phyloP scores from a whole-genome alignment of 169 alveolate species.

The Plasmodium yoelii region DNA sequence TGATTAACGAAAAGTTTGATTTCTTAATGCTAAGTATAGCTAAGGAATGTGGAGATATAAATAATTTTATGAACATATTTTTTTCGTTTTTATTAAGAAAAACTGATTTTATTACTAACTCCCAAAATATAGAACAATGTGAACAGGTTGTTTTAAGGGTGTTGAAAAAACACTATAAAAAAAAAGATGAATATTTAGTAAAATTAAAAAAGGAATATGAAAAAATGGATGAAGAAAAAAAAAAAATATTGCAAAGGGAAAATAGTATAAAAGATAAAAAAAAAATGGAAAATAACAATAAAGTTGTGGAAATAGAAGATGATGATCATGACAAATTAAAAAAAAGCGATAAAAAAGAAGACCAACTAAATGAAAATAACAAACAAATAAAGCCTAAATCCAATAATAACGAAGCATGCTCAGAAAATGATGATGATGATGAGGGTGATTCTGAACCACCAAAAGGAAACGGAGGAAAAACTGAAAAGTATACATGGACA shows the following conservation, averaged over 20 bases:
- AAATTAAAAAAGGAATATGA: constrained; percentile 80
- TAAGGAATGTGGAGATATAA: constrained; percentile 95
- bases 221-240: constrained; percentile 81
- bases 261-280: constrained; percentile 27
- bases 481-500: constrained; percentile 93
- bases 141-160: constrained; percentile 78
- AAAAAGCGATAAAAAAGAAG: constrained; percentile 6
- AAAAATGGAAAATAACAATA: constrained; percentile 27
- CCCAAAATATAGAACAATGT: constrained; percentile 82
- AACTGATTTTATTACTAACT: constrained; percentile 95
- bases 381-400: too few relatives aligned
- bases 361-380: neutral
- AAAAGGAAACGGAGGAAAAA: constrained; percentile 85
- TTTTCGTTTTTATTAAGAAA: constrained; percentile 96
- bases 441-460: constrained; percentile 62
- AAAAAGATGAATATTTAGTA: constrained; percentile 84
- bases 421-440: constrained; percentile 24
- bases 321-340: neutral
- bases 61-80: constrained; percentile 91
- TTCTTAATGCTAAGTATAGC: constrained; percentile 92
- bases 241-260: constrained; percentile 73
- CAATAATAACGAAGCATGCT: too few relatives aligned
- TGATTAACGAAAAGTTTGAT: constrained; percentile 83
- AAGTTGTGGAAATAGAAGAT: constrained; percentile 57
- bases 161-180: constrained; percentile 83